phyloP scores from a whole-genome alignment of 257 asterid species.

The Penstemon barbatus region DNA sequence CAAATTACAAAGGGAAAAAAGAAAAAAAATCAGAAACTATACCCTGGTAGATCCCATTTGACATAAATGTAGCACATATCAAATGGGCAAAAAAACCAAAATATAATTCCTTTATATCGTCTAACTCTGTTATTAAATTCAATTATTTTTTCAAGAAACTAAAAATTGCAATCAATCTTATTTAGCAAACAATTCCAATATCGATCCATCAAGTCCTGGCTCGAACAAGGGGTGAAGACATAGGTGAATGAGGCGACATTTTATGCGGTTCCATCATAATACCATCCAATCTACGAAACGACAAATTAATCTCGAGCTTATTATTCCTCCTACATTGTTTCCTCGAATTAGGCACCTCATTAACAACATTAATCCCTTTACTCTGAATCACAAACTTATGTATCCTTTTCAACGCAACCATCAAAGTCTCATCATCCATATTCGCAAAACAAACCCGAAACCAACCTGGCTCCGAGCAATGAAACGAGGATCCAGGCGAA shows the following conservation, averaged over 20 bases:
- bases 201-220: constrained; percentile 43
- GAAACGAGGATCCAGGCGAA: constrained; percentile 74
- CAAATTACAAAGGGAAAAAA: constrained; percentile 9
- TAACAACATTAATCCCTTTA: constrained; percentile 28
- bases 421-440: constrained; percentile 52
- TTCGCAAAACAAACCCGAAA: constrained; percentile 67
- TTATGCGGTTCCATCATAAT: constrained; percentile 37
- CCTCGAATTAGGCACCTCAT: constrained; percentile 21
- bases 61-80: constrained; percentile 10
- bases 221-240: constrained; percentile 82
- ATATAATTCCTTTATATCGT: constrained; percentile 2
- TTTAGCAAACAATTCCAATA: background rate
- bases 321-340: constrained; percentile 51
- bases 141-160: background rate
- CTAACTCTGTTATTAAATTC: constrained; percentile 1
- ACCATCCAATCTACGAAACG: constrained; percentile 65
- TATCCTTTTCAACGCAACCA: constrained; percentile 55
- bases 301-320: constrained; percentile 62
- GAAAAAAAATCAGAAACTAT: background rate
- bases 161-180: constrained; percentile 10
- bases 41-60: constrained; percentile 26
- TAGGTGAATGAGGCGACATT: constrained; percentile 78
- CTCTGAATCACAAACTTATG: constrained; percentile 45
- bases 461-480: constrained; percentile 70
- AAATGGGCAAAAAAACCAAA: constrained; percentile 28